Evolutionary conservation across 306 rosid species (phyloP).

Genomic region (Vigna angularis): DNA sequence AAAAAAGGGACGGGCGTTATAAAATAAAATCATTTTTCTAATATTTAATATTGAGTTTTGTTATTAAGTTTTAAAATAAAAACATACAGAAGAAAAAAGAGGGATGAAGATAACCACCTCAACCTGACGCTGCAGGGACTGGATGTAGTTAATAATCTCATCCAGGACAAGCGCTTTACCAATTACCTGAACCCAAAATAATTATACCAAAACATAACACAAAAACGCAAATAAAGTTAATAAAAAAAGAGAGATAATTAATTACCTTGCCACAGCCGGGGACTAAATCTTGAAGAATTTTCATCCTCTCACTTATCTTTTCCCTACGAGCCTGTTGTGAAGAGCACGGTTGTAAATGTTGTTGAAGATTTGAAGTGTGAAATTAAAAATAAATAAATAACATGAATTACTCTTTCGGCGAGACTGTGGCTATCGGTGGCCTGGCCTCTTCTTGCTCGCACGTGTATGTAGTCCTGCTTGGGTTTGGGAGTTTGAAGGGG

Average conservation of each 20-base stretch:
- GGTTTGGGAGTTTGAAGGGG: neutral
- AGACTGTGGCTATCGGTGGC: slow-evolving; percentile 99
- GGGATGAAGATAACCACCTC: slow-evolving; percentile 61
- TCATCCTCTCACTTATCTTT: slow-evolving; percentile 95
- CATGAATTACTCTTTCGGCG: slow-evolving; percentile 78
- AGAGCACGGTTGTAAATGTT: neutral
- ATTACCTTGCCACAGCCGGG: slow-evolving; percentile 95
- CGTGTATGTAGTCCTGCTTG: slow-evolving; percentile 89
- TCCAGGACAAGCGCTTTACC: slow-evolving; percentile 94
- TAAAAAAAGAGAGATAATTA: neutral
- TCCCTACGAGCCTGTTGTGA: slow-evolving; percentile 84
- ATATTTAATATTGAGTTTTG: neutral
- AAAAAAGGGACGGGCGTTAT: no score
- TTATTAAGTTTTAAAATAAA: neutral
- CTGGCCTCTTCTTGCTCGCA: slow-evolving; percentile 97
- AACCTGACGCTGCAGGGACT: slow-evolving; percentile 87
- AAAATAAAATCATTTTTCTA: no score
- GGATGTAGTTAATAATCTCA: slow-evolving; percentile 93
- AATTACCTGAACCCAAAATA: slow-evolving; percentile 61
- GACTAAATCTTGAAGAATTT: slow-evolving; percentile 87
- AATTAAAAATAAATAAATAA: no score
- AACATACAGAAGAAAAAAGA: neutral
- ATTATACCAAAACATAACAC: neutral
- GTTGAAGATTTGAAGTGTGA: neutral
- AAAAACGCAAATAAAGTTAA: neutral